Evolutionary conservation across 2,329 filamentous ascomycete species (phyloP), one percentile per base, ranked within the genome.

Genomic region (Pseudogymnoascus sp.): DNA sequence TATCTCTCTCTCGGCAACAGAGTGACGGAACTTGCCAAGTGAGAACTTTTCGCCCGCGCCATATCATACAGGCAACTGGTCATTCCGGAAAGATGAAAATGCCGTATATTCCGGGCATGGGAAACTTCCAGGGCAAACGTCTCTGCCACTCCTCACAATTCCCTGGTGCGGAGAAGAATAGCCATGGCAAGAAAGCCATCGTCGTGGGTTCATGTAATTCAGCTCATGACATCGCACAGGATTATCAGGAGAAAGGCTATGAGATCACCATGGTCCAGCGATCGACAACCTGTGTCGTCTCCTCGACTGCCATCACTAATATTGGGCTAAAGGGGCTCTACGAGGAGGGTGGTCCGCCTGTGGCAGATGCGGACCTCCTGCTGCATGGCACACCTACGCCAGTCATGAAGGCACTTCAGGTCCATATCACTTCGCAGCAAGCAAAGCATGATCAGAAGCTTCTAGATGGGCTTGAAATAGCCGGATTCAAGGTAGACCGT

Each of bases 151-250:
- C 85, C 0, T 82, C 83, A 0, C 79, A 84, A 2, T 86, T 86
- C 65, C 73, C 76, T 0, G 84, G 84, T 0, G 83, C 84, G 0
- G 71, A 73, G 2, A 71, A 77, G 0, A 70, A 77, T 2, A 73
- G 76, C 12, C 72, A 77, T 16, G 80, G 80, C 1, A 86, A 85
- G 70, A 86, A 82, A 64, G 86, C 83, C 0, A 74, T 89, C 1
- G 82, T 91, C 0, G 78, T 90, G 0, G 88, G 87, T 1, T 85
- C 83, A 1, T 88, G 86, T 72, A 90, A 89, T 72, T 88, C 84
- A 0, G 84, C 79, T 5, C 85, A 88, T 67, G 87, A 90, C 65
- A 89, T 89, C 62, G 82, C 84, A 0, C 86, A 89, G 62, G 84
- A 89, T 65, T 89, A 81, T 67, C 79, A 82, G 36, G 85, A 89